Evolutionary conservation across 179 eudicot genomes (phyloP), one percentile per base, ranked within the genome.

Genomic region (Silene noctiflora): DNA sequence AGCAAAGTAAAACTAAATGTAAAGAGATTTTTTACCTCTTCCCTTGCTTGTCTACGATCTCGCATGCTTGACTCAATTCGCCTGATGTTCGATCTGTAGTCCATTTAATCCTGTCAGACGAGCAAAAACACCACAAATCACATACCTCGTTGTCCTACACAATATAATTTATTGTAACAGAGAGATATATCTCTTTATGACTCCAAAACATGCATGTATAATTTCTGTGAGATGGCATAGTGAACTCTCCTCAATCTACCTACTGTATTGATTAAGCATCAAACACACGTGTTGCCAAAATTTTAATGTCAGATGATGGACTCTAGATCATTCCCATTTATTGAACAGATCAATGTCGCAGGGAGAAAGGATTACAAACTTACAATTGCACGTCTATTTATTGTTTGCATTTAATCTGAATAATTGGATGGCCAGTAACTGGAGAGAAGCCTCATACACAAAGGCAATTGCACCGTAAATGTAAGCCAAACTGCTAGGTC

Each of bases 31-130:
- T 51, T 63, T 74, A 76, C 85, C 83, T 80, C 83, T 72, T 80
- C 64, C 44, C 61, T 84, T 39, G 58, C 74, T 9, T 58, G 73
- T 51, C 72, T 74, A 55, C 68, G 75, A 29, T 76, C 80, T 62
- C 75, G 82, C 69, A 67, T 69, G 64, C 73, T 78, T 51, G 81
- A 64, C 59, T 76, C 79, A 25, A 77, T 75, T 48, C 77, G 73
- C 46, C 75, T 69, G 48, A 53, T 63, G 44, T 77, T 81, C 71
- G 76, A 69, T 69, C 74, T 63, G 69, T 22, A 70, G 68, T 84
- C 83, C 86, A 84, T 84, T 63, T 67, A 29, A 48, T 42, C 53
- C 66, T 79, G 69, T 59, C 63, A 44, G 39, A 75, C 44, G 46
- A 17, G 31, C 65, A 67, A 68, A 51, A 39, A 42, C 63, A 78